Base-by-base conservation (phyloP, 768 basidiomycete species). In the Auricularia sp. region DNA sequence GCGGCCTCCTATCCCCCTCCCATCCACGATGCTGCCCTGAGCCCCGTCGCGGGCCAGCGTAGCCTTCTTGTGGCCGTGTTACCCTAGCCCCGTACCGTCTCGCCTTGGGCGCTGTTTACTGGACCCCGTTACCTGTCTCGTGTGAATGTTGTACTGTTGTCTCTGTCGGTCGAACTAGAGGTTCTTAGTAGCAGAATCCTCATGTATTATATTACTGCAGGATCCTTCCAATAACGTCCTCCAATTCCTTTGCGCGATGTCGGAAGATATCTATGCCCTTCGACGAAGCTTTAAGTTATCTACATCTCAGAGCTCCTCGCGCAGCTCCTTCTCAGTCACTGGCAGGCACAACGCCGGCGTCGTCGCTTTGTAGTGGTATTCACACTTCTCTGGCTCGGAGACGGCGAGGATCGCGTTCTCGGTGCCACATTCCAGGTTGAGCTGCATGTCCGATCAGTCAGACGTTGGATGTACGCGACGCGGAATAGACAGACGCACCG, bases 361-460 rank as follows among this genome's bases (percentile, higher is more conserved):
- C 42, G 91, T 94, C 29, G 83, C 93, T 10, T 85, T 91, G 70
- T 93, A 83, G 71, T 87, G 85, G 70, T 98, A 98, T 74, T 95
- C 93, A 77, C 96, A 98, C 77, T 98, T 98, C 76, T 98, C 94
- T 21, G 95, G 82, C 76, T 99, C 97, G 56, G 82, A 81, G 3
- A 98, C 85, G 1, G 85, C 82, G 14, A 87, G 75, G 39, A 99
- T 74, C 3, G 80, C 81, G 70, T 98, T 98, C 70, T 94, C 88
- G 1, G 82, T 86, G 3, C 93, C 97, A 69, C 97, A 99, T 2
- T 84, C 78, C 62, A 97, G 76, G 59, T 91, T 77, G 35, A 99
- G 82, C 91, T 95, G 66, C 36, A 39, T 2, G 36, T 12, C 44
- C 5, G 34, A 59, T 64, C 66, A 7, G 71, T 67, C 36, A 8